Evolutionary conservation across 768 basidiomycete species (phyloP), one percentile per base, ranked within the genome.

Genomic region (Amanita fuliginea): DNA sequence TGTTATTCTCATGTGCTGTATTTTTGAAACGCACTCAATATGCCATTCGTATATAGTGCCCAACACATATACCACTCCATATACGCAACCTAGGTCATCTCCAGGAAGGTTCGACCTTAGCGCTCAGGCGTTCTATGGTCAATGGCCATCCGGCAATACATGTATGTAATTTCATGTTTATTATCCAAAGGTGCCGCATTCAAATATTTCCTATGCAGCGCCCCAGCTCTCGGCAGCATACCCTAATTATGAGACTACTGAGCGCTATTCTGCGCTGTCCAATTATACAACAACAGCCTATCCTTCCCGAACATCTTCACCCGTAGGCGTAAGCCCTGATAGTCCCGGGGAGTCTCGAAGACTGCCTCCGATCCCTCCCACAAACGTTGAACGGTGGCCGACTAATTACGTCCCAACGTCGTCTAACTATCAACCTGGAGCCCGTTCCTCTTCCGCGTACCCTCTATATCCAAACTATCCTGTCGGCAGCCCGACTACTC

Each of bases 71-170:
- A 59, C 75, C 65, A 75, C 68, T 61, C 68, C 78, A 54, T 83
- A 76, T 66, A 67, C 77, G 30, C 80, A 82, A 69, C 76, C 78
- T 57, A 79, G 82, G 58, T 74, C 81, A 47, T 76, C 80, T 45
- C 77, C 77, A 44, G 70, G 69, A 58, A 77, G 78, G 58, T 72
- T 71, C 59, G 81, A 83, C 54, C 74, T 79, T 59, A 73, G 71
- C 55, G 62, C 70, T 49, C 69, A 73, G 42, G 67, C 72, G 33
- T 57, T 70, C 45, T 77, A 78, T 60, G 63, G 68, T 55, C 73
- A 73, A 53, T 75, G 71, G 73, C 52, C 64, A 18, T 62, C 57
- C 49, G 54, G 56, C 57, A 57, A 55, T 51, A 51, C 53, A 49
- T 67, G 72, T 72, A 61, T 62, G 67, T 64, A 54, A 40, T 52